Percentiles rank a stretch among this genome's conserved stretches.
Conservation (phyloP, 1,284 basidiomycete genomes). For the Amylostereum areolatum region DNA sequence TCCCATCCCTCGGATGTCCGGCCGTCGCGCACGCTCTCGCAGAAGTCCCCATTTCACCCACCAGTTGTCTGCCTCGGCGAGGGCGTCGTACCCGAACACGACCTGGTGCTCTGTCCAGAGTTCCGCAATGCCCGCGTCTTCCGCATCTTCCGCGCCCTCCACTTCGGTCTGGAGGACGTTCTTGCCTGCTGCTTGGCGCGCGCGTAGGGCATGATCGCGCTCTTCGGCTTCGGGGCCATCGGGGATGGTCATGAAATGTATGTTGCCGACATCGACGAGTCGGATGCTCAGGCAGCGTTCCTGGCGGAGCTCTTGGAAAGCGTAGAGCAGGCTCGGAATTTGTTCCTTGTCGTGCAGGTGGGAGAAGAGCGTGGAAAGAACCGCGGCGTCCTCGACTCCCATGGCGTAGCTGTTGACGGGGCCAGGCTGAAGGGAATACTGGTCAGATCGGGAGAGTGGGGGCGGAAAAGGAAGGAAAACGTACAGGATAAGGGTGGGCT, state of each 20-base stretch:
- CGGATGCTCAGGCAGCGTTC: constrained; percentile 27
- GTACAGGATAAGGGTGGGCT: constrained; percentile 16
- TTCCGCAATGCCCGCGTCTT: constrained; percentile 12
- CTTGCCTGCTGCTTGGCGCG: constrained; percentile 1
- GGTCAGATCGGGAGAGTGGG: constrained; percentile 10
- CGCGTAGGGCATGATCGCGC: constrained; percentile 38
- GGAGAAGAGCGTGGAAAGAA: constrained; percentile 21
- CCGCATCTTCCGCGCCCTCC: constrained; percentile 19
- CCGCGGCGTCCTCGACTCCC: constrained; percentile 23
- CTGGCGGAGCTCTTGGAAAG: constrained; percentile 22
- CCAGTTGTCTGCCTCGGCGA: constrained; percentile 31
- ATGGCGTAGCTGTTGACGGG: constrained; percentile 18
- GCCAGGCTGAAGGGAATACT: constrained; percentile 14
- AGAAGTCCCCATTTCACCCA: constrained; percentile 30
- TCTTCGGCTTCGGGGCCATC: constrained; percentile 30
- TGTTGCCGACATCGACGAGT: constrained; percentile 29
- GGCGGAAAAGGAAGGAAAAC: constrained; percentile 1
- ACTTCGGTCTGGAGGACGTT: constrained; percentile 20
- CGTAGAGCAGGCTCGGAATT: constrained; percentile 17
- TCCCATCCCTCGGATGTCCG: too few species aligned
- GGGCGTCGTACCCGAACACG: constrained; percentile 28
- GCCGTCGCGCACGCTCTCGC: constrained; percentile 19
- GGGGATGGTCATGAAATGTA: constrained; percentile 33
- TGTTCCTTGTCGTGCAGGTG: constrained; percentile 13
- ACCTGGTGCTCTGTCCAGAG: constrained; percentile 22